phyloP scores from a whole-genome alignment of 1,284 basidiomycete genomes.

The Moniliella sp. region DNA sequence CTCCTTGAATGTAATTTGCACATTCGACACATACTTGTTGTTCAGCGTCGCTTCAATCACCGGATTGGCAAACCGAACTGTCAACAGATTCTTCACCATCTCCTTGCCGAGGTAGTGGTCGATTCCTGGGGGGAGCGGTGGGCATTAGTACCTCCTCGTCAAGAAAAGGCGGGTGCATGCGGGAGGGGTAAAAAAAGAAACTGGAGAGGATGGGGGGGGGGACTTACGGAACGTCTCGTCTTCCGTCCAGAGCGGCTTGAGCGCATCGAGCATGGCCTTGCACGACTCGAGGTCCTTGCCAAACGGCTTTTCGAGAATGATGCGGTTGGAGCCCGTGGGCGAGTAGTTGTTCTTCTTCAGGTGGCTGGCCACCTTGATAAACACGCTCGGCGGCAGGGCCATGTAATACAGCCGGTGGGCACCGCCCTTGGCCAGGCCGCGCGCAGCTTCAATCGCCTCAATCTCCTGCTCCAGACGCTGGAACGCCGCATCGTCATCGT shows the following conservation, averaged over 20 bases:
- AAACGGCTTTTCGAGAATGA: constrained; percentile 32
- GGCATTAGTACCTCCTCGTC: background rate
- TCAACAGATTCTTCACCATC: constrained; percentile 32
- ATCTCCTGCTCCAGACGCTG: constrained; percentile 20
- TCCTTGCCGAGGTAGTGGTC: constrained; percentile 34
- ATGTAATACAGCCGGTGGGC: constrained; percentile 31
- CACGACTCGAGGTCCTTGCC: constrained; percentile 29
- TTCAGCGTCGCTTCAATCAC: constrained; percentile 30
- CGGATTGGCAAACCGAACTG: constrained; percentile 29
- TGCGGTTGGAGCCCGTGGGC: constrained; percentile 21
- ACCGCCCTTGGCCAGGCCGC: constrained; percentile 6
- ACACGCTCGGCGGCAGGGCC: constrained; percentile 30
- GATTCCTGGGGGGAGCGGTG: too few relatives aligned
- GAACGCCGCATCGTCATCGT: constrained; percentile 27
- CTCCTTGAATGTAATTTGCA: constrained; percentile 35
- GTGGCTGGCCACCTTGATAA: constrained; percentile 23
- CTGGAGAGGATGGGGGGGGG: too few relatives aligned
- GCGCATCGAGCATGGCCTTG: constrained; percentile 24
- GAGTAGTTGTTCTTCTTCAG: constrained; percentile 27
- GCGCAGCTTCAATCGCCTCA: constrained; percentile 13
- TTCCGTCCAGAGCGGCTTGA: constrained; percentile 31
- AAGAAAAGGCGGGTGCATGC: constrained; percentile 1
- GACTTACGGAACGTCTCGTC: constrained; percentile 34
- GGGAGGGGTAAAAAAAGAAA: too few relatives aligned
- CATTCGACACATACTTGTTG: constrained; percentile 31